Base-by-base conservation (phyloP, 192 early-diverging fungal species). In the Haplosporangium gracile region DNA sequence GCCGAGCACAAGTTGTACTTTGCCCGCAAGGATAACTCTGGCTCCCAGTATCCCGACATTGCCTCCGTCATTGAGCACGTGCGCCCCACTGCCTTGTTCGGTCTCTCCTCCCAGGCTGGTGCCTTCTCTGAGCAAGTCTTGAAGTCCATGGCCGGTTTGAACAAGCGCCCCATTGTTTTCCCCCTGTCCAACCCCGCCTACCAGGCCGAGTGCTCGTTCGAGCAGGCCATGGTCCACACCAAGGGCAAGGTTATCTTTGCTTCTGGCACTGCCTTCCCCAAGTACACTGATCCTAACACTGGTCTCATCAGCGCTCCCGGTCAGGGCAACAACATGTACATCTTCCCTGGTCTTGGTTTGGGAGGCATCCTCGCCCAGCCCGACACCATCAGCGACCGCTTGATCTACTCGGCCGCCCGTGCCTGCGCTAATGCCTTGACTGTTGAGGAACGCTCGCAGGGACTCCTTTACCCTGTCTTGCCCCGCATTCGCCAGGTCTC, bases 251-350 rank as follows among this genome's bases (percentile, higher is more conserved):
- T 97, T 29, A 93, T 99, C 71, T 99, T 99, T 92, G 97, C 97
- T 26, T 97, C 96, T 6, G 98, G 98, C 71, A 98, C 97, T 11
- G 96, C 95, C 7, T 99, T 99, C 91, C 96, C 97, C 34, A 74
- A 91, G 32, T 95, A 94, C 82, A 93, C 90, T 10, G 88, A 95
- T 51, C 94, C 95, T 18, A 88, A 91, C 42, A 92, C 92, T 36
- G 90, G 91, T 11, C 76, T 92, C 70, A 60, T 90, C 26, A 79
- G 88, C 26, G 79, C 94, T 65, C 96, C 96, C 10, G 96, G 95
- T 24, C 96, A 98, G 89, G 97, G 96, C 79, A 97, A 98, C 92
- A 98, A 98, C 91, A 97, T 96, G 95, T 99, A 97, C 88, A 96
- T 98, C 76, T 99, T 98, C 93, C 98, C 98, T 65, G 97, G 97